These are phyloP conservation scores for Aspergillus costaricaensis DNA, from an alignment of 2,329 filamentous ascomycete species.

Conservation along the genomic window DNA sequence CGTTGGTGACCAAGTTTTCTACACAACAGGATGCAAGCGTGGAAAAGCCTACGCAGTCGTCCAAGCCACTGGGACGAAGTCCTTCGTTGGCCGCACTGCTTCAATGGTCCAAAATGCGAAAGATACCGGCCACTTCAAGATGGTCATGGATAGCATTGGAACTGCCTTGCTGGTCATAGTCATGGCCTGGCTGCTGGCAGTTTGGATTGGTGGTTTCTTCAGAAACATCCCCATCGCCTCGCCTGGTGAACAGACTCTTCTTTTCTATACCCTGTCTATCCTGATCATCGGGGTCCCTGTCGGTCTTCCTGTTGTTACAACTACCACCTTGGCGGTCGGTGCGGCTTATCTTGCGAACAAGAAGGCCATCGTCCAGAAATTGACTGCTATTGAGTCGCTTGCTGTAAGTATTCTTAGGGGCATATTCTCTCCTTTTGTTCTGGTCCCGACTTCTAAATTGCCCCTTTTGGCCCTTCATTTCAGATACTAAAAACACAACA, in stretches of 20 bases:
- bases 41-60: slow-evolving; percentile 73
- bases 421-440: too few species aligned
- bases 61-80: slow-evolving; percentile 67
- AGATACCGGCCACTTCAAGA: slow-evolving; percentile 78
- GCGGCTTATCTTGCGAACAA: slow-evolving; percentile 75
- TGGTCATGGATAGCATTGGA: slow-evolving; percentile 80
- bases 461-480: background rate
- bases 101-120: slow-evolving; percentile 72
- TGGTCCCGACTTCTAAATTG: background rate
- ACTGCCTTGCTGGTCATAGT: slow-evolving; percentile 72
- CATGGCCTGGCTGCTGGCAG: slow-evolving; percentile 73
- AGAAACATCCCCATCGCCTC: slow-evolving; percentile 63
- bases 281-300: slow-evolving; percentile 78
- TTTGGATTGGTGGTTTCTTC: slow-evolving; percentile 80
- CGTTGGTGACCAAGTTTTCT: slow-evolving; percentile 74
- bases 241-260: slow-evolving; percentile 61
- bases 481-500: background rate
- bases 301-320: slow-evolving; percentile 77
- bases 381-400: slow-evolving; percentile 75
- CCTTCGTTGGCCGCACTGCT: slow-evolving; percentile 76
- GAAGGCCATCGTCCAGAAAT: slow-evolving; percentile 77
- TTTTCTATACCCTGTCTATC: slow-evolving; percentile 69
- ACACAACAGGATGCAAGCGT: slow-evolving; percentile 80
- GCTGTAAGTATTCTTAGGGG: slow-evolving; percentile 39
- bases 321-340: slow-evolving; percentile 74